Conservation (phyloP, 371 early-diverging fungal genomes). For the Apophysomyces ossiformis region DNA sequence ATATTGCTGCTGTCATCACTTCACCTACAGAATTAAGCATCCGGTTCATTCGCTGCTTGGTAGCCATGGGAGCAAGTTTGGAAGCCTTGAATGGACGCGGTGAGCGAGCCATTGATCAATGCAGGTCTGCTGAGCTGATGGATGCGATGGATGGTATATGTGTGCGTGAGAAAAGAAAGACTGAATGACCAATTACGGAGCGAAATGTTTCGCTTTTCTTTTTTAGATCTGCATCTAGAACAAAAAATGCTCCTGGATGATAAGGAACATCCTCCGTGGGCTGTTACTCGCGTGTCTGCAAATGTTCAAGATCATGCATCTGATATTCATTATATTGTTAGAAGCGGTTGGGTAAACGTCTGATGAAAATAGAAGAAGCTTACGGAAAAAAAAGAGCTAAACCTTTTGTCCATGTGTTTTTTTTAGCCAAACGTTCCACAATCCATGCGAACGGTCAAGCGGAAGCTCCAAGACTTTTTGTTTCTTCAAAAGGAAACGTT, state of each 20-base stretch:
- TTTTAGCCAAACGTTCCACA: slow-evolving; percentile 31
- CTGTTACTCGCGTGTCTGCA: slow-evolving; percentile 38
- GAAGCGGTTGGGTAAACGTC: slow-evolving; percentile 42
- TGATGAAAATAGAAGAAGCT: neutral
- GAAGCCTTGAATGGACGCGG: slow-evolving; percentile 39
- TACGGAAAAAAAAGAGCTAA: neutral
- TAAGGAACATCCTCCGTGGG: slow-evolving; percentile 20
- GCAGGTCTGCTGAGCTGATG: slow-evolving; percentile 32
- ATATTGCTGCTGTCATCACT: slow-evolving; percentile 29
- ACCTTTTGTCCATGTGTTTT: slow-evolving; percentile 1
- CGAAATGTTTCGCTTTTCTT: neutral
- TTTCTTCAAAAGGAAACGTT: slow-evolving; percentile 46
- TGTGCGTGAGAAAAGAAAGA: neutral
- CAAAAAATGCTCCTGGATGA: neutral
- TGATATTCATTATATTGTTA: slow-evolving; percentile 41
- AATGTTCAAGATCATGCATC: slow-evolving; percentile 28
- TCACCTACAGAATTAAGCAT: neutral
- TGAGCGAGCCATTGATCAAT: slow-evolving; percentile 43
- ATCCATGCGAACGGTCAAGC: slow-evolving; percentile 39
- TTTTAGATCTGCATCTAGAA: neutral
- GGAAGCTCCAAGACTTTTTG: slow-evolving; percentile 53
- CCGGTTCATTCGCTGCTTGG: slow-evolving; percentile 21
- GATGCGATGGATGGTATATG: slow-evolving; percentile 43
- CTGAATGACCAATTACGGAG: neutral
- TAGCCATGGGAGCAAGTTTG: slow-evolving; percentile 35